Conservation (phyloP, 768 basidiomycete species). For the Boletales sp. region DNA sequence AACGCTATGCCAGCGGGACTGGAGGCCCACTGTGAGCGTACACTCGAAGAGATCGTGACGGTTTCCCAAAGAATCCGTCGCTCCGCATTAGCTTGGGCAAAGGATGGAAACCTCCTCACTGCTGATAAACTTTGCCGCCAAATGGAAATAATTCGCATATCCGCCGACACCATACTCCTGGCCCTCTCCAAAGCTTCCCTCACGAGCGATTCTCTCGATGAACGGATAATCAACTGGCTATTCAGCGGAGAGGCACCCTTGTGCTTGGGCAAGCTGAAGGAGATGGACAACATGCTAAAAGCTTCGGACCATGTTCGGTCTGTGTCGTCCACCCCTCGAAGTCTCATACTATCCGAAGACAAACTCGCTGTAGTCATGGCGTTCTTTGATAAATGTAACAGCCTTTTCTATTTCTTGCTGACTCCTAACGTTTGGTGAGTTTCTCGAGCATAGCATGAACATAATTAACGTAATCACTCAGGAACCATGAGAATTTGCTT, state of each 20-base stretch:
- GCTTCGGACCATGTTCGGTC: background rate
- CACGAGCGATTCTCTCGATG: background rate
- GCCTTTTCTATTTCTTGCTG: background rate
- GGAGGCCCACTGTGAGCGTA: background rate
- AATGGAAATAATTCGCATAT: background rate
- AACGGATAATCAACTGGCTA: background rate
- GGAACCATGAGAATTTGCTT: background rate
- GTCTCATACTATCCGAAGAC: background rate
- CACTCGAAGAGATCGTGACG: background rate
- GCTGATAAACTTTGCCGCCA: background rate
- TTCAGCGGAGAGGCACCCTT: background rate
- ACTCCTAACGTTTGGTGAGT: background rate
- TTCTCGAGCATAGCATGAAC: background rate
- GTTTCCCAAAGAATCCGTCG: background rate
- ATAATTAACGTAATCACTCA: background rate
- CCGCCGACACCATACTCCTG: background rate
- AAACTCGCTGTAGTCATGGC: background rate
- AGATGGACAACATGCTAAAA: background rate
- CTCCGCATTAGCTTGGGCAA: background rate
- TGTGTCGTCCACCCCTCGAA: background rate
- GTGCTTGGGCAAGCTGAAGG: background rate
- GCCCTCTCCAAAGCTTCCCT: background rate
- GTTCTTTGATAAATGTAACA: background rate
- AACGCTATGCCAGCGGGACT: background rate
- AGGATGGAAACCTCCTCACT: background rate